phyloP scores from a whole-genome alignment of 768 basidiomycete genomes.

The Candolleomyces eurysporus region DNA sequence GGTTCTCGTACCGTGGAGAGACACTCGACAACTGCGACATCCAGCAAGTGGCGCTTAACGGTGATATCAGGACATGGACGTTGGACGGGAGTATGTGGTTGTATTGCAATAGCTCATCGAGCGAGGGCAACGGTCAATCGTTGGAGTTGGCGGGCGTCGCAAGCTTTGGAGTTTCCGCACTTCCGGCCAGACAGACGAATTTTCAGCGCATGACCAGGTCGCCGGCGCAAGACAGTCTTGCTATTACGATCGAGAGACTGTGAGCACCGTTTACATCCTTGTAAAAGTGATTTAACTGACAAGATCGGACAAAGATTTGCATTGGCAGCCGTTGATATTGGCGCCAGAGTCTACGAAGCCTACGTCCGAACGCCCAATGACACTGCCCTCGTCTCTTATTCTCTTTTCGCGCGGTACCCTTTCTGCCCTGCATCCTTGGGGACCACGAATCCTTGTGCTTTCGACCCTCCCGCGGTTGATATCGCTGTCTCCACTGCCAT shows the following conservation, averaged over 20 bases:
- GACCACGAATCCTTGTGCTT: background rate
- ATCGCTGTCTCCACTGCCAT: slow-evolving; percentile 14
- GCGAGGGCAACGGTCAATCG: no score
- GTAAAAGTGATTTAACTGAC: background rate
- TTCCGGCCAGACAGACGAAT: background rate
- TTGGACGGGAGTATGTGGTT: slow-evolving; percentile 17
- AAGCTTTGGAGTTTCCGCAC: background rate
- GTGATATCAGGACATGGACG: slow-evolving; percentile 14
- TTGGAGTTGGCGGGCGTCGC: background rate
- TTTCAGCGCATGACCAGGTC: background rate
- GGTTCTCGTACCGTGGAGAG: slow-evolving; percentile 20
- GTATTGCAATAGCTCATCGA: background rate
- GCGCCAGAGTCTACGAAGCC: slow-evolving; percentile 14
- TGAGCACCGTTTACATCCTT: background rate
- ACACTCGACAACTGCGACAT: slow-evolving; percentile 26
- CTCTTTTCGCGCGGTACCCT: background rate
- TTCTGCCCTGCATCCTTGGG: background rate
- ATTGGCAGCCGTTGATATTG: slow-evolving; percentile 14
- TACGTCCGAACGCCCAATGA: slow-evolving; percentile 11
- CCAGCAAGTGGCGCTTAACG: slow-evolving; percentile 18
- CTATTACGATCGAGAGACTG: background rate
- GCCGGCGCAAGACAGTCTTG: background rate
- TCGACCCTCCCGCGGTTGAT: slow-evolving; percentile 2
- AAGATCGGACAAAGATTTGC: slow-evolving; percentile 6
- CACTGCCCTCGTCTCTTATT: slow-evolving; percentile 17